Conservation (phyloP, 78 protist species). For the Dictyostelium citrinum region DNA sequence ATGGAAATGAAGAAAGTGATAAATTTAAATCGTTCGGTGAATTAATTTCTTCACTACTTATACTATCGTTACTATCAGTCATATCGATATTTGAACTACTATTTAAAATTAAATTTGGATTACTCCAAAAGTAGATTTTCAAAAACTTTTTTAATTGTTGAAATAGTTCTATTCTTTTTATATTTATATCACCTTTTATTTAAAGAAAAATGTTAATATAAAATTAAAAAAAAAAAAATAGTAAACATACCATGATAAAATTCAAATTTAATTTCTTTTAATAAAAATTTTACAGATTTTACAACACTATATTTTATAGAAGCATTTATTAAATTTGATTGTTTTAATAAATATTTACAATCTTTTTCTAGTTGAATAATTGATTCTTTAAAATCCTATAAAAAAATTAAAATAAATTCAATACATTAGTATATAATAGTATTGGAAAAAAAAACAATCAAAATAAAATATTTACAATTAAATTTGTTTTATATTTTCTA, state of each 20-base stretch:
- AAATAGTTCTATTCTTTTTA: conserved; percentile 1
- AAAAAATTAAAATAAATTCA: background rate
- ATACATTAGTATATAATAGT: no score
- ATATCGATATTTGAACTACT: background rate
- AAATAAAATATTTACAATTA: no score
- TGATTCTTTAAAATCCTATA: conserved; percentile 18
- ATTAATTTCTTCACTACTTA: background rate
- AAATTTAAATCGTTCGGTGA: background rate
- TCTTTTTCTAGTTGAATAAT: background rate
- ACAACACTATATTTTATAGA: background rate
- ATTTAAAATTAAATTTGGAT: background rate
- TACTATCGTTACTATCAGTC: background rate
- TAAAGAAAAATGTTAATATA: no score
- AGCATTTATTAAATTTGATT: background rate
- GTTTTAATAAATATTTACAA: background rate
- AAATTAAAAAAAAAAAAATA: background rate
- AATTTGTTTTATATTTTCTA: conserved; percentile 6
- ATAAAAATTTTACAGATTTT: background rate
- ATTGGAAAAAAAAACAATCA: no score
- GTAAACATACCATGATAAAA: conserved; percentile 1
- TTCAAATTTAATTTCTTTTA: conserved; percentile 1
- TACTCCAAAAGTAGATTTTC: background rate
- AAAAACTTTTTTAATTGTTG: conserved; percentile 1
- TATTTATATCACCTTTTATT: background rate
- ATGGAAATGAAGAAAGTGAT: background rate